phyloP scores from a whole-genome alignment of 768 basidiomycete genomes.

The Boletus vinaceobasis region DNA sequence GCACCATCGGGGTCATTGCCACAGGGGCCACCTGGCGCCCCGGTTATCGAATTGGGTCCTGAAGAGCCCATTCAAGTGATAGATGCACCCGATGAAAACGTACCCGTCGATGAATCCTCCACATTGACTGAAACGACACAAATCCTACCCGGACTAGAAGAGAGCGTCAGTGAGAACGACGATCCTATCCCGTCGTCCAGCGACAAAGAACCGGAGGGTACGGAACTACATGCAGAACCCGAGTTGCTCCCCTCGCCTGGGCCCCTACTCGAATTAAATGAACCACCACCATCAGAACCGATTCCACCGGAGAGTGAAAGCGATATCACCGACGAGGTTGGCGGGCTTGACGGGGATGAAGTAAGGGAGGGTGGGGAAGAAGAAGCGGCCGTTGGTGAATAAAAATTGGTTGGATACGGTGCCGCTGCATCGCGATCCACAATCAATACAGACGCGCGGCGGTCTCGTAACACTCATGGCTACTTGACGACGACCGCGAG shows the following conservation, averaged over 20 bases:
- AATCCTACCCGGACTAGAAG: slow-evolving; percentile 1
- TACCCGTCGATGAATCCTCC: not conserved
- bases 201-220: not conserved
- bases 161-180: slow-evolving; percentile 6
- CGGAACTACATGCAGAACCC: slow-evolving; percentile 6
- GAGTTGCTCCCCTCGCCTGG: slow-evolving; percentile 4
- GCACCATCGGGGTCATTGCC: not conserved
- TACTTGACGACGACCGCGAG: slow-evolving; percentile 11
- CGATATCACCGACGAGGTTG: slow-evolving; percentile 34
- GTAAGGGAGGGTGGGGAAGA: slow-evolving; percentile 12
- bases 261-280: slow-evolving; percentile 24
- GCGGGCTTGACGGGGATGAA: slow-evolving; percentile 20
- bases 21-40: slow-evolving; percentile 1
- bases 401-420: slow-evolving; percentile 12
- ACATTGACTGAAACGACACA: slow-evolving; percentile 2
- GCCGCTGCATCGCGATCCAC: slow-evolving; percentile 19
- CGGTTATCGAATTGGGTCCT: slow-evolving; percentile 4
- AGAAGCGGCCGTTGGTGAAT: slow-evolving; percentile 9
- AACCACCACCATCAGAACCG: slow-evolving; percentile 31
- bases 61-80: slow-evolving; percentile 7
- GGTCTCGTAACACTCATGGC: slow-evolving; percentile 2
- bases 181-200: not conserved
- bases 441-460: not conserved
- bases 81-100: not conserved
- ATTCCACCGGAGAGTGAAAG: slow-evolving; percentile 33